Evolutionary conservation across 75 land plant species (phyloP), one percentile per base, ranked within the genome.

Genomic region (Cupressus sempervirens): DNA sequence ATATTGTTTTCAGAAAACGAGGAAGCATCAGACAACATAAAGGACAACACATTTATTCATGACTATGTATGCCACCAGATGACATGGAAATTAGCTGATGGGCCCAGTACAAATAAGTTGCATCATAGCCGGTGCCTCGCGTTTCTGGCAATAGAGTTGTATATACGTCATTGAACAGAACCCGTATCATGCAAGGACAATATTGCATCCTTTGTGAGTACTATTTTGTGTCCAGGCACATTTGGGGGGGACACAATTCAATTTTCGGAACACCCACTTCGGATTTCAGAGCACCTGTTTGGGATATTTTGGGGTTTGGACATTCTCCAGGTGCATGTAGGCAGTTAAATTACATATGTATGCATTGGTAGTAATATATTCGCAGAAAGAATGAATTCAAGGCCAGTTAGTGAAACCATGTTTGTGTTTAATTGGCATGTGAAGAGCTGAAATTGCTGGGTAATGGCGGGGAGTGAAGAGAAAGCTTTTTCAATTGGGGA

Each of bases 401-500:
- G 74, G n/a, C 32, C 4, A 72, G 35, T 30, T 4, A 79, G 9
- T 41, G n/a, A n/a, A 26, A 26, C 81, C 30, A 12, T 9, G 10
- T 79, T 45, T 79, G 12, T 79, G 30, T 11, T 41, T 1, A 32
- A 40, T 79, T 8, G 80, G 81, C 23, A 79, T 79, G 81, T 11
- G 81, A 79, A 79, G 43, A 32, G 74, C 35, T 72, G 35, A 72
- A 72, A 72, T 45, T 79, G 13, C 32, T 23, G 81, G 48, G 50
- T 43, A 41, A 79, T 79, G 81, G 81, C 48, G 14, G 81, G 52
- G 81, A 79, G n/a, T n/a, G 81, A 79, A 43, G 81, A 79, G 8
- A 79, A 43, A 26, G 15, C 9, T 79, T 79, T 23, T 23, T 79
- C 11, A 50, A 79, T 79, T 79, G 50, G 50, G 48, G 50, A 3